Evolutionary conservation across 2,329 filamentous ascomycete species (phyloP).

Genomic region (Beauveria rudraprayagi): DNA sequence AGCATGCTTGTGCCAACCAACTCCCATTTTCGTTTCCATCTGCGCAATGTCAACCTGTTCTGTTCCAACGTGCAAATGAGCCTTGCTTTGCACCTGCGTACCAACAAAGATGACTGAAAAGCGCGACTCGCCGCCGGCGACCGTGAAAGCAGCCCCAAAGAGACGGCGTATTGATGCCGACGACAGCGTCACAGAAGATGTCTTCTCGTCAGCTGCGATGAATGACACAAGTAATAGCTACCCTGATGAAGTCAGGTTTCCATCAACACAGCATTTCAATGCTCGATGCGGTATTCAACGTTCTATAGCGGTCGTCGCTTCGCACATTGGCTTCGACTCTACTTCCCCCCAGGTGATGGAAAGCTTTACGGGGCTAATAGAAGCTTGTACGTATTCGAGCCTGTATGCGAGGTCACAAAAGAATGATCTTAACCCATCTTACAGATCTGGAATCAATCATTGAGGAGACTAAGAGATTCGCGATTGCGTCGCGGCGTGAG

Average conservation of each 20-base stretch:
- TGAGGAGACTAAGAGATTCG: slow-evolving; percentile 38
- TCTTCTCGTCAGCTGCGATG: background rate
- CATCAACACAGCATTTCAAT: slow-evolving; percentile 25
- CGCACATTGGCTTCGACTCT: slow-evolving; percentile 50
- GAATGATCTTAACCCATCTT: background rate
- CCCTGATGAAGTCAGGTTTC: slow-evolving; percentile 13
- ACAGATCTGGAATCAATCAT: slow-evolving; percentile 44
- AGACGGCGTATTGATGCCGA: slow-evolving; percentile 1
- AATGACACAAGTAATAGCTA: slow-evolving; percentile 12
- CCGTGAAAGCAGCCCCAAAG: background rate
- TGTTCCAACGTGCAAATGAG: background rate
- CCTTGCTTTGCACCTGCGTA: background rate
- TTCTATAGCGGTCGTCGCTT: slow-evolving; percentile 46
- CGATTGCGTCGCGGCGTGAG: slow-evolving; percentile 42
- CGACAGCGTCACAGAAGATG: slow-evolving; percentile 1
- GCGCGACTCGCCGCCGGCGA: background rate
- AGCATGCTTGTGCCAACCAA: background rate
- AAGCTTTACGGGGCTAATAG: slow-evolving; percentile 46
- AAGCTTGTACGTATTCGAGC: slow-evolving; percentile 42
- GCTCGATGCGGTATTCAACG: slow-evolving; percentile 38
- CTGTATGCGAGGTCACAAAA: no score
- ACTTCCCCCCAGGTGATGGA: slow-evolving; percentile 50
- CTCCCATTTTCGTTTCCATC: background rate
- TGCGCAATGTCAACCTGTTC: background rate
- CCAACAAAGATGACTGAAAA: background rate